phyloP scores from a whole-genome alignment of 768 basidiomycete species.

The Tylopilus plumbeoviolaceoides region DNA sequence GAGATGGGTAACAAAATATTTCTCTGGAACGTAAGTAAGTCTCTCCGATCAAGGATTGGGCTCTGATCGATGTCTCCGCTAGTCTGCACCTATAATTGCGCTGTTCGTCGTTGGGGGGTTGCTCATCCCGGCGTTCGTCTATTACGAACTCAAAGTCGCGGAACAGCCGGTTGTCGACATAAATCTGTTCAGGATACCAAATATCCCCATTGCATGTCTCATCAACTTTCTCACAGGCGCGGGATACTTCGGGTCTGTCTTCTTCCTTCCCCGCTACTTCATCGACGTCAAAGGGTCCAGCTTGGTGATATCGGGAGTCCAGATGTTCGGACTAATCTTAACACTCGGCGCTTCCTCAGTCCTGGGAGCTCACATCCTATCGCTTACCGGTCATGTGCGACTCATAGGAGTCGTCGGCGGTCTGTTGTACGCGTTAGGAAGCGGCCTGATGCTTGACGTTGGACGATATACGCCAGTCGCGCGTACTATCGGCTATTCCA shows the following conservation, averaged over 20 bases:
- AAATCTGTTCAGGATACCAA: constrained; percentile 30
- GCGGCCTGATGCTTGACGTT: constrained; percentile 31
- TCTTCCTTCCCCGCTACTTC: constrained; percentile 38
- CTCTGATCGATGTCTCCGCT: constrained; percentile 3
- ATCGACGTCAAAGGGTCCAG: constrained; percentile 34
- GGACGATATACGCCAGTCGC: constrained; percentile 27
- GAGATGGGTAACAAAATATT: constrained; percentile 37
- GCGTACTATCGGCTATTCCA: constrained; percentile 29
- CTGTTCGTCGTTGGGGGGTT: constrained; percentile 28
- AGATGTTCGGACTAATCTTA: constrained; percentile 34
- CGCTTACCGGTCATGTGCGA: constrained; percentile 30
- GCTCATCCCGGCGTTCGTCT: constrained; percentile 33
- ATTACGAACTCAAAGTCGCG: constrained; percentile 32
- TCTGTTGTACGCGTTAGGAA: constrained; percentile 31
- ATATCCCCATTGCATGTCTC: constrained; percentile 34
- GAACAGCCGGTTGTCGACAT: constrained; percentile 34
- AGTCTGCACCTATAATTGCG: constrained; percentile 29
- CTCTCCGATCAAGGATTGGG: neutral
- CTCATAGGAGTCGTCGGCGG: constrained; percentile 30
- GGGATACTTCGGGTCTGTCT: constrained; percentile 35
- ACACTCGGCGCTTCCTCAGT: constrained; percentile 33
- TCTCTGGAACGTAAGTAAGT: constrained; percentile 33
- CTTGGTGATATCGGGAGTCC: constrained; percentile 31
- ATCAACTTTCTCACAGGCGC: constrained; percentile 38
- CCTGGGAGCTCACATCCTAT: constrained; percentile 32